Conservation (phyloP, 1,284 basidiomycete genomes). For the Apiotrichum sp. region DNA sequence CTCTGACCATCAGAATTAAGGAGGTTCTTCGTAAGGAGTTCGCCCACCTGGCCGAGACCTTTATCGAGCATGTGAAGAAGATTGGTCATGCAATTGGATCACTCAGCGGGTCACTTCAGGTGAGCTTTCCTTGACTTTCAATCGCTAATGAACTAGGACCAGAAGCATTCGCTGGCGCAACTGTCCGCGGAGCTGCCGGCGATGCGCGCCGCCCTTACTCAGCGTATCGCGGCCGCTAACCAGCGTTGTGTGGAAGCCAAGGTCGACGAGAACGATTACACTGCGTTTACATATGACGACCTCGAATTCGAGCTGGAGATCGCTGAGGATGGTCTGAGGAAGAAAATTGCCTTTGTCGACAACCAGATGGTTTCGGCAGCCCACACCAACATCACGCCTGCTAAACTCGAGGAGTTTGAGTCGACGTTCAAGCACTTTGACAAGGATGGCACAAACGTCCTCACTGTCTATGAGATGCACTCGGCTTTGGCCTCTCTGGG, state of each 20-base stretch:
- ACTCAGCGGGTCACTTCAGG: conserved; percentile 73
- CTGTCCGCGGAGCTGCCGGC: conserved; percentile 27
- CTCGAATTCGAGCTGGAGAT: conserved; percentile 84
- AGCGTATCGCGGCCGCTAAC: conserved; percentile 50
- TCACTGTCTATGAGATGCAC: conserved; percentile 77
- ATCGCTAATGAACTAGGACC: conserved; percentile 27
- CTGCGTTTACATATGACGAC: conserved; percentile 83
- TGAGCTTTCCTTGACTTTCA: conserved; percentile 33
- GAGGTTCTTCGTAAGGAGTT: conserved; percentile 77
- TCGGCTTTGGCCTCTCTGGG: conserved; percentile 91
- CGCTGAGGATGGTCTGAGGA: conserved; percentile 69
- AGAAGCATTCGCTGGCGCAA: conserved; percentile 30
- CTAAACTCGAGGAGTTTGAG: conserved; percentile 95
- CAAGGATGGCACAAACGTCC: conserved; percentile 77
- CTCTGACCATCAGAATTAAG: conserved; percentile 62
- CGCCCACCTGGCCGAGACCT: conserved; percentile 75
- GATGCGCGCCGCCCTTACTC: conserved; percentile 23
- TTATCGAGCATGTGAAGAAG: conserved; percentile 64
- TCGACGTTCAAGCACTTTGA: conserved; percentile 97
- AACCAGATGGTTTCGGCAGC: conserved; percentile 79
- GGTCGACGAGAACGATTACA: conserved; percentile 96
- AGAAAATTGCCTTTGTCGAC: conserved; percentile 91
- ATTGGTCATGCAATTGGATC: conserved; percentile 70
- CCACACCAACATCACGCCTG: conserved; percentile 65
- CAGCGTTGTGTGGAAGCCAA: conserved; percentile 79